phyloP scores from a whole-genome alignment of 768 basidiomycete species.

The Collybia mongolica region DNA sequence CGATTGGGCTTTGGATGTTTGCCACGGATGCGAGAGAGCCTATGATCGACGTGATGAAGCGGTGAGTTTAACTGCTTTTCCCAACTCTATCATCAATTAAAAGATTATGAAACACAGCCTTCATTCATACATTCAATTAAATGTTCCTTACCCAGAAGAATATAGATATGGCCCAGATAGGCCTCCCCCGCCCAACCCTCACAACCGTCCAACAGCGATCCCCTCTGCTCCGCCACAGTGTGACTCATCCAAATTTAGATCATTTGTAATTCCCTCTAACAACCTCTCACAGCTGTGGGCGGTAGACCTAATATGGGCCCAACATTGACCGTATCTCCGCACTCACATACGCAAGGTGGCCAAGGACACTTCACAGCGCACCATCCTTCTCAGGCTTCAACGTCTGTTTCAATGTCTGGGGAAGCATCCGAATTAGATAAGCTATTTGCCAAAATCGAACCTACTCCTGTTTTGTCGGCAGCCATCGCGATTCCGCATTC shows the following conservation, averaged over 20 bases:
- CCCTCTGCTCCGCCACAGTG: conserved; percentile 18
- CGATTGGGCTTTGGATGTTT: conserved; percentile 77
- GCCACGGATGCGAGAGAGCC: conserved; percentile 68
- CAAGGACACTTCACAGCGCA: conserved; percentile 8
- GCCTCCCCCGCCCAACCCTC: conserved; percentile 57
- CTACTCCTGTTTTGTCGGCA: conserved; percentile 18
- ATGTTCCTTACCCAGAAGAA: conserved; percentile 68
- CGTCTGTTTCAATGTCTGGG: conserved; percentile 19
- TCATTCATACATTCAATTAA: conserved; percentile 62
- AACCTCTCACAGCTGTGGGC: conserved; percentile 4
- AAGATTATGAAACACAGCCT: conserved; percentile 37
- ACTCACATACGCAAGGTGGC: conserved; percentile 1
- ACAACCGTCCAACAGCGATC: conserved; percentile 24
- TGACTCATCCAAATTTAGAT: conserved; percentile 6
- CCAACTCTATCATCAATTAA: conserved; percentile 6
- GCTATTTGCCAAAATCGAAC: conserved; percentile 43
- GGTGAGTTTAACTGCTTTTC: conserved; percentile 35
- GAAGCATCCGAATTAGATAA: conserved; percentile 43
- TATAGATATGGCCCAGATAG: conserved; percentile 67
- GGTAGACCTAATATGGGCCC: background rate
- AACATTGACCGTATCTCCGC: conserved; percentile 3
- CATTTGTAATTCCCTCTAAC: background rate
- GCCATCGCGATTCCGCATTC: conserved; percentile 18
- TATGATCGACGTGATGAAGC: conserved; percentile 67
- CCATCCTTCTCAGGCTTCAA: conserved; percentile 11